These are phyloP conservation scores for Tephrocybe rancida DNA, from an alignment of 768 basidiomycete species.

Conservation along the genomic window DNA sequence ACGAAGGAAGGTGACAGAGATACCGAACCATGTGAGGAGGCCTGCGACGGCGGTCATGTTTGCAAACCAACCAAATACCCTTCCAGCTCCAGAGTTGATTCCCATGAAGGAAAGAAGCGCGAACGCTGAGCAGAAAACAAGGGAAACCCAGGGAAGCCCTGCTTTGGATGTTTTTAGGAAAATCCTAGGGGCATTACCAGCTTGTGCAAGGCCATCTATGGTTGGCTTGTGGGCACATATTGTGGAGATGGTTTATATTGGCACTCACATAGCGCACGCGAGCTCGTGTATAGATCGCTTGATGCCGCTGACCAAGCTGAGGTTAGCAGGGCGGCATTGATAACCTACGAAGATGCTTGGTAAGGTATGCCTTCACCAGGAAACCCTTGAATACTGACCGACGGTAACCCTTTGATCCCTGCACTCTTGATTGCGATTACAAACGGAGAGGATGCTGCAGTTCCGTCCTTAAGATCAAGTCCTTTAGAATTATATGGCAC, in stretches of 20 bases:
- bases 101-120: conserved; percentile 83
- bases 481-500: conserved; percentile 69
- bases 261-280: conserved; percentile 76
- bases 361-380: neutral
- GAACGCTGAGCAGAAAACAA: conserved; percentile 71
- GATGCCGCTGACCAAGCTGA: conserved; percentile 94
- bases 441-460: conserved; percentile 81
- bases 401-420: conserved; percentile 86
- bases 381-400: conserved; percentile 45
- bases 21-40: conserved; percentile 84
- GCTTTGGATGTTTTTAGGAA: conserved; percentile 68
- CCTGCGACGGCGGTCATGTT: conserved; percentile 73
- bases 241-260: neutral
- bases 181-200: conserved; percentile 81
- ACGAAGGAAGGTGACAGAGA: conserved; percentile 74
- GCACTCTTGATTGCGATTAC: conserved; percentile 87
- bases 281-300: conserved; percentile 88
- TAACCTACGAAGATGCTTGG: conserved; percentile 45
- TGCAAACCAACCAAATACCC: conserved; percentile 80
- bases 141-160: conserved; percentile 78
- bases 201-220: conserved; percentile 72
- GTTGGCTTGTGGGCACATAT: no score
- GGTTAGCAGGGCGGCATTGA: conserved; percentile 82
- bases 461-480: conserved; percentile 55
- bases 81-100: conserved; percentile 61